Percentiles rank a stretch among this genome's conserved stretches.
phyloP scores from a whole-genome alignment of 2,329 filamentous ascomycete genomes.

The Volutella citrinella region DNA sequence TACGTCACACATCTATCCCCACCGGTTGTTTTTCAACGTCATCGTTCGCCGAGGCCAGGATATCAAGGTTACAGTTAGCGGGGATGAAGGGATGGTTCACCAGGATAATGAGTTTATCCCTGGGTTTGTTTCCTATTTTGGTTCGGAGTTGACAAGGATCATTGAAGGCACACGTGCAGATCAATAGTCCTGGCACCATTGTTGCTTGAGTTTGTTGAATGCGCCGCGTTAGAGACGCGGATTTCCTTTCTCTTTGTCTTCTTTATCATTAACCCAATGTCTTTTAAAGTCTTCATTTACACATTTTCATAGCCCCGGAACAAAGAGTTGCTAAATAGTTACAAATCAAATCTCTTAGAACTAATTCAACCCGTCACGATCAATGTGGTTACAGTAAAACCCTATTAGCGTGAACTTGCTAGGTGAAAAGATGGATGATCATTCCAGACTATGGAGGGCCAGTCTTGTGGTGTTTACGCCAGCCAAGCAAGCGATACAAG shows the following conservation, averaged over 20 bases:
- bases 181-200: neutral
- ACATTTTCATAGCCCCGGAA: too few relatives aligned
- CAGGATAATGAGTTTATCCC: neutral
- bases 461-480: too few relatives aligned
- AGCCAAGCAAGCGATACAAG: too few relatives aligned
- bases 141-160: neutral
- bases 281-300: too few relatives aligned
- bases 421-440: too few relatives aligned
- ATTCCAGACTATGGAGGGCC: too few relatives aligned
- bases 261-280: slow-evolving; percentile 4
- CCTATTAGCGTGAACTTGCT: too few relatives aligned
- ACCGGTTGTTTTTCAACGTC: slow-evolving; percentile 6
- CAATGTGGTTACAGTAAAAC: too few relatives aligned
- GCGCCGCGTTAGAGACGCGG: neutral
- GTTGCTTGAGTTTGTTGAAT: neutral
- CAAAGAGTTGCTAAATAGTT: too few relatives aligned
- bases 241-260: slow-evolving; percentile 4
- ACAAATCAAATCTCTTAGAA: too few relatives aligned
- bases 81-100: slow-evolving; percentile 1
- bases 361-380: too few relatives aligned
- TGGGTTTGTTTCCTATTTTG: neutral
- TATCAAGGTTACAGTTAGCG: slow-evolving; percentile 6
- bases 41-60: slow-evolving; percentile 2
- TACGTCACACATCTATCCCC: neutral
- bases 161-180: neutral